Base-by-base conservation (phyloP, 305 asterid genomes). In the Solanum hybrid region DNA sequence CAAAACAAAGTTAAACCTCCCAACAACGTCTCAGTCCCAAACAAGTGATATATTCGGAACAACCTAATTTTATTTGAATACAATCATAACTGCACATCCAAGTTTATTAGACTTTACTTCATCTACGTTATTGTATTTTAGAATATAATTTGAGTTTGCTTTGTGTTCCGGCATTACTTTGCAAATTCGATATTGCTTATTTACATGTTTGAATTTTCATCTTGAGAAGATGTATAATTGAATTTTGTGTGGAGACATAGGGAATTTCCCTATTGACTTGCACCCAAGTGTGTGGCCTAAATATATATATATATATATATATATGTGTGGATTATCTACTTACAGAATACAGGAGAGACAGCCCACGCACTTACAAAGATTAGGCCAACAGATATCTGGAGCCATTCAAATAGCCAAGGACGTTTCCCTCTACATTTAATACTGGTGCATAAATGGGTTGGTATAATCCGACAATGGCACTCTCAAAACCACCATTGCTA, bases 401-500 rank as follows among this genome's bases (percentile, higher is more conserved):
- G 37, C 9, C 37, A 35, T 35, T 35, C 37, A 35, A 35, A 35
- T 35, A 35, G 37, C 66, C 66, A 51, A 51, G n/a, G 66, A 51
- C 66, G n/a, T 51, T 51, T 15, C 66, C n/a, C 66, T 51, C n/a
- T 51, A 51, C 1, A 17, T 51, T 17, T 51, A 51, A 15, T 51
- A 51, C 66, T 51, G 66, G 66, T n/a, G 64, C 87, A 73, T 77
- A 5, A 78, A 95, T 96, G 98, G 92, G 95, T 82, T 84, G 90
- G 91, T 88, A 92, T 88, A 91, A 87, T 78, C 90, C 90, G 88
- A 89, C 92, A 88, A 89, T 93, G 78, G 82, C 89, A 78, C 90
- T 69, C 36, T 92, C 89, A 80, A 89, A 78, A 37, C 91, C 80
- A 14, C 56, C 90, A 36, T 85, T 87, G 75, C 56, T 90, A 87